Conservation (phyloP, 2,329 filamentous ascomycete genomes). For the Graphiopsis chlorocephala region DNA sequence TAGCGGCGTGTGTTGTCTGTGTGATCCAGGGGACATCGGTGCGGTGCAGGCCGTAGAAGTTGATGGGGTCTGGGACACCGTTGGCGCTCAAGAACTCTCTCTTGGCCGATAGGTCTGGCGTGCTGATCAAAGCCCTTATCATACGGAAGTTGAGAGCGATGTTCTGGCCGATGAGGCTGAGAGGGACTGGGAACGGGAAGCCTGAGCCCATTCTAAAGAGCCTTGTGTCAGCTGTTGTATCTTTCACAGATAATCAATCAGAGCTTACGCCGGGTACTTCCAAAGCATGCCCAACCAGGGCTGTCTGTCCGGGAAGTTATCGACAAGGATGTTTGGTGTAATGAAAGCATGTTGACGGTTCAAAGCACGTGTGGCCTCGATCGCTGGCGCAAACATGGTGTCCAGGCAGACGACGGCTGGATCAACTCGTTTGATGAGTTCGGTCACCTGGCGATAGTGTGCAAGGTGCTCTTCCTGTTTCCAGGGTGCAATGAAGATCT, state of each 20-base stretch:
- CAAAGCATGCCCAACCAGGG: slow-evolving; percentile 10
- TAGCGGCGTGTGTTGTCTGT: slow-evolving; percentile 3
- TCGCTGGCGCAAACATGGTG: slow-evolving; percentile 4
- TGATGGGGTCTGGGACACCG: slow-evolving; percentile 9
- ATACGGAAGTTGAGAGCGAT: slow-evolving; percentile 10
- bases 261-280: slow-evolving; percentile 14
- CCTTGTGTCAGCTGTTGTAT: neutral
- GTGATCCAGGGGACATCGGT: slow-evolving; percentile 10
- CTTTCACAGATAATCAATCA: no score
- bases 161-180: neutral
- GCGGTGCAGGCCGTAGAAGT: slow-evolving; percentile 13
- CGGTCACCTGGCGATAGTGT: neutral
- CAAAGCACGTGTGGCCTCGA: slow-evolving; percentile 8
- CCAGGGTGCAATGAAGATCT: slow-evolving; percentile 12
- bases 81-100: neutral
- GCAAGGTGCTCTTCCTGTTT: slow-evolving; percentile 2
- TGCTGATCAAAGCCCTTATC: neutral
- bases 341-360: slow-evolving; percentile 11
- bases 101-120: slow-evolving; percentile 10
- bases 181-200: slow-evolving; percentile 5
- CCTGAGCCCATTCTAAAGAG: slow-evolving; percentile 4
- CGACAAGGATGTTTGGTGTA: slow-evolving; percentile 7
- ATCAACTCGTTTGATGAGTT: neutral
- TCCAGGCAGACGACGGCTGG: slow-evolving; percentile 4
- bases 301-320: slow-evolving; percentile 5